A percentile compares a stretch with the other conserved stretches of the same genome.
Conservation (phyloP, 2,329 filamentous ascomycete genomes). For the Rugonectria rugulosa region DNA sequence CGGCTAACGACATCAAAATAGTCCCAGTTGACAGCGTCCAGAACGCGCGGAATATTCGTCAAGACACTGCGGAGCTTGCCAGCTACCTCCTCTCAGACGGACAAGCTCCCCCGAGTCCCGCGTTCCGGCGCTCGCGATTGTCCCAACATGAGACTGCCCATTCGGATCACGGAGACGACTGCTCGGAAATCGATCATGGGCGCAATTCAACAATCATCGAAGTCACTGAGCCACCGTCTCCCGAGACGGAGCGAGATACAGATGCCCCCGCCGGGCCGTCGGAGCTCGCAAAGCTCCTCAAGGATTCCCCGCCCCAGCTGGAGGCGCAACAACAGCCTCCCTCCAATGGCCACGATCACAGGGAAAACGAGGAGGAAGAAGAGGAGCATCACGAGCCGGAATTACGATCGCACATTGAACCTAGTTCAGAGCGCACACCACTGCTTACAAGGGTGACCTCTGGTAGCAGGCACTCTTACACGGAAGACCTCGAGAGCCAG, state of each 20-base stretch:
- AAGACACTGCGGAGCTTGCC: conserved; percentile 87
- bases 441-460: conserved; percentile 50
- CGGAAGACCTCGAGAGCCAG: conserved; percentile 59
- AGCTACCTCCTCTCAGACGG: conserved; percentile 79
- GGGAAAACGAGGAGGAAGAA: conserved; percentile 13
- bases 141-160: conserved; percentile 40
- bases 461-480: conserved; percentile 39
- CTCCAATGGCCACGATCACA: conserved; percentile 5
- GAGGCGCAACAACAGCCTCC: conserved; percentile 29
- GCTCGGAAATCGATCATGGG: conserved; percentile 33
- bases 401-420: conserved; percentile 23
- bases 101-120: conserved; percentile 51
- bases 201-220: conserved; percentile 62
- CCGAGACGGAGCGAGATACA: conserved; percentile 28
- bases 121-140: conserved; percentile 52
- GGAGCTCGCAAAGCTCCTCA: conserved; percentile 59
- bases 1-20: conserved; percentile 34
- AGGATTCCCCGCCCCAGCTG: conserved; percentile 55
- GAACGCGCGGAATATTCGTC: conserved; percentile 80
- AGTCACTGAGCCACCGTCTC: conserved; percentile 58
- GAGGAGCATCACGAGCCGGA: conserved; percentile 19
- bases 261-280: conserved; percentile 45
- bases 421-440: conserved; percentile 55
- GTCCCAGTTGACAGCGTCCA: conserved; percentile 72
- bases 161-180: conserved; percentile 32